A percentile compares a stretch with the other conserved stretches of the same genome.
phyloP scores from a whole-genome alignment of 2,329 filamentous ascomycete genomes.

The Hypoxylon sp. region DNA sequence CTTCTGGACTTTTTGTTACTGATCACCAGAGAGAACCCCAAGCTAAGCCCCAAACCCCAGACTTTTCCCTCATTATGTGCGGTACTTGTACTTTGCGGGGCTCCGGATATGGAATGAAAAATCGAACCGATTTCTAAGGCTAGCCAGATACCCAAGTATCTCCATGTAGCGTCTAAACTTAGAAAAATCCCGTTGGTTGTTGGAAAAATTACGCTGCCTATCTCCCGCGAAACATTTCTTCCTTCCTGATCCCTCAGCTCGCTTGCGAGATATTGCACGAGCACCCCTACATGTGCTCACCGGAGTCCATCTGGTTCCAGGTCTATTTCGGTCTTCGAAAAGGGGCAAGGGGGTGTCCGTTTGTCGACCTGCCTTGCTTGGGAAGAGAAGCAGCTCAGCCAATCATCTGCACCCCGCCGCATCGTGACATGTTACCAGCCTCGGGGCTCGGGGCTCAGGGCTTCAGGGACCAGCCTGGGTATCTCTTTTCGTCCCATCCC shows the following conservation, averaged over 20 bases:
- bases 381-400: neutral
- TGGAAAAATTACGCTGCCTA: constrained; percentile 5
- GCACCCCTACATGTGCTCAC: neutral
- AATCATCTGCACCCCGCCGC: constrained; percentile 14
- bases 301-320: constrained; percentile 19
- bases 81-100: constrained; percentile 28
- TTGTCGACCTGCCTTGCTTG: neutral
- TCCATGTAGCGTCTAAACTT: constrained; percentile 22
- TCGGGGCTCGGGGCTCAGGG: neutral
- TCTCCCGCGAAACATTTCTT: constrained; percentile 8
- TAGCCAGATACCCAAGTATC: constrained; percentile 1
- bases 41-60: constrained; percentile 17
- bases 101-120: constrained; percentile 29
- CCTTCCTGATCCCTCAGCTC: constrained; percentile 7
- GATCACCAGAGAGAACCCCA: neutral
- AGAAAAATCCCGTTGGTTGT: constrained; percentile 27
- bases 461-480: constrained; percentile 11
- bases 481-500: constrained; percentile 6
- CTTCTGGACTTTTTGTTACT: neutral
- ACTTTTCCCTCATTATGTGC: constrained; percentile 26
- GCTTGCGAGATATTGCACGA: neutral
- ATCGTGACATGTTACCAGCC: constrained; percentile 7
- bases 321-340: constrained; percentile 15
- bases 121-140: neutral
- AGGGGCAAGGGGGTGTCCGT: constrained; percentile 8